Evolutionary conservation across 225 moss, liverwort and hornwort genomes (phyloP).

Genomic region (Takakia lepidozioides): DNA sequence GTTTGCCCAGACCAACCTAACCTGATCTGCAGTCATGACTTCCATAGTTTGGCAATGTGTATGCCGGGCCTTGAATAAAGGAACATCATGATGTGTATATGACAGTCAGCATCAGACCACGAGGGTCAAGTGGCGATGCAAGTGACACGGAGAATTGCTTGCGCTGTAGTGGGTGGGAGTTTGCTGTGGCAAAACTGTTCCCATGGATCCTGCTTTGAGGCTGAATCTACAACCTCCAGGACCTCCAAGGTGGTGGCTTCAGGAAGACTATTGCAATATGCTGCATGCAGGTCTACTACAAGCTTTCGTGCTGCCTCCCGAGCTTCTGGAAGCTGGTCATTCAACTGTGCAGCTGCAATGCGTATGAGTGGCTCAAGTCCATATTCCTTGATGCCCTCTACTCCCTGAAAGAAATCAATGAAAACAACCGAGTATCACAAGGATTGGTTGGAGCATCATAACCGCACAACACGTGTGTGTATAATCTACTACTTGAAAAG

Average conservation of each 20-base stretch:
- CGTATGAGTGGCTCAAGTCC: constrained; percentile 72
- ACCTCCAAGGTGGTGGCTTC: constrained; percentile 13
- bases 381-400: constrained; percentile 71
- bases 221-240: constrained; percentile 22
- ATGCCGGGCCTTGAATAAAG: too few relatives aligned
- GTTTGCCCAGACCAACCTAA: too few relatives aligned
- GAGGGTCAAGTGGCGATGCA: constrained; percentile 51
- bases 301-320: constrained; percentile 97
- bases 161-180: constrained; percentile 81
- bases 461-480: neutral
- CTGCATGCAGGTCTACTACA: constrained; percentile 78
- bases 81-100: too few relatives aligned
- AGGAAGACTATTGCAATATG: constrained; percentile 50
- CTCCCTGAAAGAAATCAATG: constrained; percentile 39
- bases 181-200: constrained; percentile 80
- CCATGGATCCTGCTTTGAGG: constrained; percentile 61
- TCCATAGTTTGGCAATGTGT: too few relatives aligned
- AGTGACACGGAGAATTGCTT: constrained; percentile 94
- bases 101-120: too few relatives aligned
- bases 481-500: neutral
- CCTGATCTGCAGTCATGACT: too few relatives aligned
- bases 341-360: constrained; percentile 84
- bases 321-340: constrained; percentile 94
- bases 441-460: neutral
- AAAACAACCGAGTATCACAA: neutral